These are phyloP conservation scores for Podospora sp. DNA, from an alignment of 495 filamentous ascomycete genomes.

Conservation along the genomic window DNA sequence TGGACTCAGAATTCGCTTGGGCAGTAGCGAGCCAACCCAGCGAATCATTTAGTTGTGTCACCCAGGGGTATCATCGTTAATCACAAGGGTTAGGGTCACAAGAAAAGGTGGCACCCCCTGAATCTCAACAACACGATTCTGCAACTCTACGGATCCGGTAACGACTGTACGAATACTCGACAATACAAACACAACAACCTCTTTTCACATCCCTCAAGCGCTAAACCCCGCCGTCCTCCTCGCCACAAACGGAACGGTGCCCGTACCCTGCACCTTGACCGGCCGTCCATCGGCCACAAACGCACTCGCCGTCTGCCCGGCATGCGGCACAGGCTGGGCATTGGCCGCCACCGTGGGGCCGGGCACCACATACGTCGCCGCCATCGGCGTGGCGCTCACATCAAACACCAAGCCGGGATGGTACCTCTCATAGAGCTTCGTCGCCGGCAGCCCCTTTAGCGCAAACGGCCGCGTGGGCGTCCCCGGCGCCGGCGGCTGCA, in stretches of 20 bases:
- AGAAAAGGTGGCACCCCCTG: too few species aligned
- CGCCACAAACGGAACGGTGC: conserved; percentile 22
- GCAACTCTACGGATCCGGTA: too few species aligned
- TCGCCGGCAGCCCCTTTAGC: conserved; percentile 32
- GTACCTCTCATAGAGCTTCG: conserved; percentile 34
- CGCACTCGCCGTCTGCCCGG: conserved; percentile 13
- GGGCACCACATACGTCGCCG: conserved; percentile 50
- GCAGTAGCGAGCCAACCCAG: too few species aligned
- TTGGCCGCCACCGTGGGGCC: conserved; percentile 49
- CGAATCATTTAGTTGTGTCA: too few species aligned
- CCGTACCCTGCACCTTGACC: conserved; percentile 24
- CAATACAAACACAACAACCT: too few species aligned
- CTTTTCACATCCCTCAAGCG: background rate
- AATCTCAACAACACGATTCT: too few species aligned
- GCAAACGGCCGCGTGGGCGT: conserved; percentile 48
- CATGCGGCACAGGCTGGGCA: conserved; percentile 33
- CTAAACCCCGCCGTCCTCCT: background rate
- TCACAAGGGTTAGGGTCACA: too few species aligned
- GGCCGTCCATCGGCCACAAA: conserved; percentile 26
- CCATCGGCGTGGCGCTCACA: conserved; percentile 46
- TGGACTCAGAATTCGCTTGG: too few species aligned
- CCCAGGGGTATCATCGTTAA: too few species aligned
- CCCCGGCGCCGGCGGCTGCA: conserved; percentile 11
- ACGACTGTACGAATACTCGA: too few species aligned
- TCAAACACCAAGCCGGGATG: conserved; percentile 41